phyloP scores from a whole-genome alignment of 495 filamentous ascomycete genomes.

The Xylaria longipes region DNA sequence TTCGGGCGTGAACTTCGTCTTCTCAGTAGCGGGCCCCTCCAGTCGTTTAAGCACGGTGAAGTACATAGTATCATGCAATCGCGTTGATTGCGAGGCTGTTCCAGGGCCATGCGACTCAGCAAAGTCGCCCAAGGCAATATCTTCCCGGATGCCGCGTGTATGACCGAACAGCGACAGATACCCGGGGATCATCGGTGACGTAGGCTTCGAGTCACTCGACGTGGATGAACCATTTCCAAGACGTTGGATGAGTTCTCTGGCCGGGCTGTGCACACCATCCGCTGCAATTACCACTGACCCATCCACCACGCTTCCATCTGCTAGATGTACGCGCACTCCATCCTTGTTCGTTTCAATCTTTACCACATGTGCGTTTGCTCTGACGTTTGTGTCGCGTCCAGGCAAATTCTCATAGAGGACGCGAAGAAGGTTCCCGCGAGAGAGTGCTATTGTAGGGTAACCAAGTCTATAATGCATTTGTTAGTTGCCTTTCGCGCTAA shows the following conservation, averaged over 20 bases:
- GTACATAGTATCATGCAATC: constrained; percentile 38
- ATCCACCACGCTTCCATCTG: constrained; percentile 45
- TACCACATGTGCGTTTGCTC: constrained; percentile 32
- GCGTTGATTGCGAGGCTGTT: constrained; percentile 32
- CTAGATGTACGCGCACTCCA: constrained; percentile 41
- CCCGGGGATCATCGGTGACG: constrained; percentile 31
- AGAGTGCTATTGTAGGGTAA: constrained; percentile 33
- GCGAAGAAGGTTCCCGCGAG: constrained; percentile 43
- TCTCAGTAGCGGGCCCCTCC: constrained; percentile 23
- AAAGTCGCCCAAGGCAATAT: constrained; percentile 31
- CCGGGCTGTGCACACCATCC: constrained; percentile 55
- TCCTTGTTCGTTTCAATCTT: constrained; percentile 37
- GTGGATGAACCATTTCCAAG: constrained; percentile 5
- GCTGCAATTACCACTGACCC: constrained; percentile 57
- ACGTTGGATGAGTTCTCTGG: constrained; percentile 52
- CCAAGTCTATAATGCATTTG: constrained; percentile 11
- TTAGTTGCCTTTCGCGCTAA: not conserved
- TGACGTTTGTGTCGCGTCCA: constrained; percentile 38
- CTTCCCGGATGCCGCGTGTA: constrained; percentile 23
- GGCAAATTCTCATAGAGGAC: constrained; percentile 43
- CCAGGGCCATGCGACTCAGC: constrained; percentile 36
- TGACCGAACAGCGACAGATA: constrained; percentile 53
- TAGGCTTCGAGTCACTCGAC: constrained; percentile 22
- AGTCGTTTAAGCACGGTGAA: constrained; percentile 46
- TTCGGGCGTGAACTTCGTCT: constrained; percentile 41